Evolutionary conservation across 2,329 filamentous ascomycete species (phyloP), one percentile per base, ranked within the genome.

Genomic region (Simplicillium sp.): DNA sequence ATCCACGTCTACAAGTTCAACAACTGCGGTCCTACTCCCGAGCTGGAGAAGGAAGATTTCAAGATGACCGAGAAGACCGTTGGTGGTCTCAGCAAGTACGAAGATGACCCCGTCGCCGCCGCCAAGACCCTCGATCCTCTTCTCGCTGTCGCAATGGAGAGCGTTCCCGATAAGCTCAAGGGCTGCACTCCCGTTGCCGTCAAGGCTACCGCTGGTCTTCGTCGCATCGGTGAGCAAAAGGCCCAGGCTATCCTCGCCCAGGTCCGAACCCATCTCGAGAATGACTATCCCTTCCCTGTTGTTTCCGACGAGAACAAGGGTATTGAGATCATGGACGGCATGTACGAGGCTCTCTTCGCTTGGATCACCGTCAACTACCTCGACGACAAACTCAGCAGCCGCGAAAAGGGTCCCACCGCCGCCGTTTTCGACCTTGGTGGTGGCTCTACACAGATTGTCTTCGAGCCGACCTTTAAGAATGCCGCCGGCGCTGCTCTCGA

Each of bases 341-440:
- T 86, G 38, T 86, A 96, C 56, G 92, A 98, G 67, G 92, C 92
- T 58, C 90, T 98, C 25, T 98, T 94, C 58, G 94, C 92, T 40
- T 98, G 92, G 92, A 94, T 98, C 61, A 98, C 92, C 7, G 92
- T 88, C 50, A 98, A 98, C 73, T 98, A 98, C 65, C 82, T 98
- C 33, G 79, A 98, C 17, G 90, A 90, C 55, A 97, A 97, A 69
- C 97, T 98, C 62, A 92, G 92, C 44, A 85, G 86, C 11, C 86
- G 88, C 2, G 90, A 96, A 58, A 80, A 89, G 60, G 87, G 78
- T 47, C 84, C 87, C 38, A 97, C 92, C 2, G 94, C 92, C 33
- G 92, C 92, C 38, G 80, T 96, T 44, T 95, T 98, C 56, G 92
- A 98, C 59, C 82, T 98, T 37, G 92, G 92, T 48, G 92, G 92